A percentile compares a stretch with the other conserved stretches of the same genome.
Conservation (phyloP, 495 filamentous ascomycete genomes). For the Tuber calosporum region DNA sequence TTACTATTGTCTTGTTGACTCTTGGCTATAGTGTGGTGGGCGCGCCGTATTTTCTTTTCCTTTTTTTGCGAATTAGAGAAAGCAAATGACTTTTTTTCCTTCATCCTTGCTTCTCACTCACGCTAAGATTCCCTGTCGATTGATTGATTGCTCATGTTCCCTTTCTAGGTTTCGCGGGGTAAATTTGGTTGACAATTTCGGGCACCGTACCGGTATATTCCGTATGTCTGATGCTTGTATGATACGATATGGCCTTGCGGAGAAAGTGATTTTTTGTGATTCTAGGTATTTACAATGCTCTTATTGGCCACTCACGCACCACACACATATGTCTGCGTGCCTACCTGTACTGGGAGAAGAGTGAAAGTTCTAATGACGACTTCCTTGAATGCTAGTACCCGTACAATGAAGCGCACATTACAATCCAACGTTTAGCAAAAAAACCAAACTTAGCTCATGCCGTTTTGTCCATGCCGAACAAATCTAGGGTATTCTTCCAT, state of each 20-base stretch:
- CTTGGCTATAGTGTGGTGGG: conserved; percentile 1
- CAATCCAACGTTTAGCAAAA: not conserved
- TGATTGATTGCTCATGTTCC: not conserved
- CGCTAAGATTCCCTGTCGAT: not conserved
- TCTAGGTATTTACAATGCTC: not conserved
- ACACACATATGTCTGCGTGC: not conserved
- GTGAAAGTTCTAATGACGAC: not conserved
- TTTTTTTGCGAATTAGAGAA: conserved; percentile 23
- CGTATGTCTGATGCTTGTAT: not conserved
- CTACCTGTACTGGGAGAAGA: not conserved
- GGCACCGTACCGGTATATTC: not conserved
- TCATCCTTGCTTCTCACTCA: conserved; percentile 7
- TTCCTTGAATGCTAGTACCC: not conserved
- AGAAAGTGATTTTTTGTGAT: conserved; percentile 1
- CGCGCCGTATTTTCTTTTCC: conserved; percentile 4
- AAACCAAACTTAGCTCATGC: not conserved
- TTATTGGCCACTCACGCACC: not conserved
- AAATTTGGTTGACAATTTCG: not conserved
- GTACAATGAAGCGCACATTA: not conserved
- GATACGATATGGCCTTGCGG: not conserved
- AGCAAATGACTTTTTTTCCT: conserved; percentile 9
- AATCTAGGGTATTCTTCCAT: conserved; percentile 72
- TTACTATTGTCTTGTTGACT: conserved; percentile 1
- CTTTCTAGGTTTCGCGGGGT: not conserved
- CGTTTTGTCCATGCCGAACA: conserved; percentile 64